Percentiles rank a stretch among this genome's conserved stretches.
These are phyloP conservation scores for Iris pallida DNA, from an alignment of 116 monocot genomes.

Conservation along the genomic window DNA sequence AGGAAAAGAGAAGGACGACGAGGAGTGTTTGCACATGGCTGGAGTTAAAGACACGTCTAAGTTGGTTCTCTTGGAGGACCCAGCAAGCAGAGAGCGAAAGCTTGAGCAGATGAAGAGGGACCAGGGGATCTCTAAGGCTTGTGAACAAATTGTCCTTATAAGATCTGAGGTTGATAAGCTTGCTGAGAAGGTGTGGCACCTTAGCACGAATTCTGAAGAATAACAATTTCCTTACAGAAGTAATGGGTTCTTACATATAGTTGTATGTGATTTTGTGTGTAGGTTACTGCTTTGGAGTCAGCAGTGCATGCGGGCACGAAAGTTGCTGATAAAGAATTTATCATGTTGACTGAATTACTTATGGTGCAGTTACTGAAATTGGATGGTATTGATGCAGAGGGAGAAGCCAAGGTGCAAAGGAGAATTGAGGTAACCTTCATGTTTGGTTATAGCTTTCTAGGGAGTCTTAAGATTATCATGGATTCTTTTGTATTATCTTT, in stretches of 20 bases:
- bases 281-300: conserved; percentile 59
- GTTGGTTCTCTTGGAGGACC: conserved; percentile 73
- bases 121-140: conserved; percentile 35
- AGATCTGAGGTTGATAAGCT: conserved; percentile 72
- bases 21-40: conserved; percentile 61
- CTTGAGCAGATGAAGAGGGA: conserved; percentile 38
- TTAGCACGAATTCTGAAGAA: background rate
- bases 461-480: too few species aligned
- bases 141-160: conserved; percentile 57
- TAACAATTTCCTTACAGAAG: background rate
- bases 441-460: background rate
- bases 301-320: conserved; percentile 43
- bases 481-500: too few species aligned
- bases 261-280: background rate
- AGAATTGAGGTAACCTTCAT: conserved; percentile 51
- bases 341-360: conserved; percentile 67
- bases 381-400: conserved; percentile 82
- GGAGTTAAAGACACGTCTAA: conserved; percentile 81
- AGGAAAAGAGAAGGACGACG: conserved; percentile 74
- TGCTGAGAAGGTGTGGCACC: conserved; percentile 50
- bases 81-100: conserved; percentile 61
- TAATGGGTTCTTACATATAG: background rate
- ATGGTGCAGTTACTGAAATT: conserved; percentile 90
- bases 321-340: conserved; percentile 69
- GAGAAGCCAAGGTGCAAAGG: conserved; percentile 82